phyloP scores from a whole-genome alignment of 441 rosid species.

The Syzygium malaccense region DNA sequence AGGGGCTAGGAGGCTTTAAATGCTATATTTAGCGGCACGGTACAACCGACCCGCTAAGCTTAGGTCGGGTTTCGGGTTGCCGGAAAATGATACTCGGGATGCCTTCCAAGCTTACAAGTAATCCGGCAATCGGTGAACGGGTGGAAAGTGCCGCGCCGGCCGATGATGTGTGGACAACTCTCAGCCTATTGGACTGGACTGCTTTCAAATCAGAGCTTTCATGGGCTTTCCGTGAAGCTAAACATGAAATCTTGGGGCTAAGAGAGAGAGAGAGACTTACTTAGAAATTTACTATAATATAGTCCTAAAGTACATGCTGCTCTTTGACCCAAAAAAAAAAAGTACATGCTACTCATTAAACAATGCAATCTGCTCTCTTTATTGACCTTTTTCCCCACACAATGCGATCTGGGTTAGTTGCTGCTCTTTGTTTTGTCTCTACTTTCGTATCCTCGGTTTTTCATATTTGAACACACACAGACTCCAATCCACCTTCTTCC shows the following conservation, averaged over 20 bases:
- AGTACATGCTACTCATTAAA: neutral
- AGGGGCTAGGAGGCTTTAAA: neutral
- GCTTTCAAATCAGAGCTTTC: neutral
- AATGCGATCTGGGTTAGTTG: neutral
- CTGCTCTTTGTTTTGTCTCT: neutral
- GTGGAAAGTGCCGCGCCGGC: neutral
- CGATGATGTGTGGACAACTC: neutral
- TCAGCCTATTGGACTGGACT: neutral
- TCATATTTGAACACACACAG: neutral
- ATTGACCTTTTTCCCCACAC: neutral
- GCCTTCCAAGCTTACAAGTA: neutral
- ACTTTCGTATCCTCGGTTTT: neutral
- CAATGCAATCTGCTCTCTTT: neutral
- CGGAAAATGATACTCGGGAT: neutral
- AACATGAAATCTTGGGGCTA: neutral
- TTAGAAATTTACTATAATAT: neutral
- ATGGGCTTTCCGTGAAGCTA: neutral
- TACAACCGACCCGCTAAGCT: neutral
- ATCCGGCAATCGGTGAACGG: neutral
- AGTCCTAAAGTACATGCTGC: neutral
- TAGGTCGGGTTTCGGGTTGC: neutral
- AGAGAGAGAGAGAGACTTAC: neutral
- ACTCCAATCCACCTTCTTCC: neutral
- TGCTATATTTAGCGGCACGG: neutral
- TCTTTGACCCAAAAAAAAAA: neutral